Percentiles rank a stretch among this genome's conserved stretches.
These are phyloP conservation scores for Capsella rubella DNA, from an alignment of 441 rosid species.

Conservation along the genomic window DNA sequence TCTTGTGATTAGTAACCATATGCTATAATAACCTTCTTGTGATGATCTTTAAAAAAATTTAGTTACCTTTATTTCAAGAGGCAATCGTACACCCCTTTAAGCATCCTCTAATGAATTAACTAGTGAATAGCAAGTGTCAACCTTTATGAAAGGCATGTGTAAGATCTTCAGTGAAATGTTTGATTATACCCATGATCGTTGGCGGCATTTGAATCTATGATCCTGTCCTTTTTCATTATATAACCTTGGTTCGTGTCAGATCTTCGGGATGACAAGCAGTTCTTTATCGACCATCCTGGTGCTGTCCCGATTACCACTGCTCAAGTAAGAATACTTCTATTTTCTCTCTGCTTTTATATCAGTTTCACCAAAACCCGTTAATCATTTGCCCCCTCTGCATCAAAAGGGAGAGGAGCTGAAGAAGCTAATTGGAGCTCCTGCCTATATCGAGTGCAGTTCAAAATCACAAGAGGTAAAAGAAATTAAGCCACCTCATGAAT, in stretches of 20 bases:
- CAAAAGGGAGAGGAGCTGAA: conserved; percentile 77
- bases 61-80: conserved; percentile 13
- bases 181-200: background rate
- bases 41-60: background rate
- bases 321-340: conserved; percentile 53
- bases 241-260: conserved; percentile 51
- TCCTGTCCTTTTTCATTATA: background rate
- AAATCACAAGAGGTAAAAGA: conserved; percentile 70
- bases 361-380: background rate
- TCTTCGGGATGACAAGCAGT: conserved; percentile 83
- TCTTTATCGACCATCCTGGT: conserved; percentile 77
- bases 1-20: background rate
- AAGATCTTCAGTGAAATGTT: background rate
- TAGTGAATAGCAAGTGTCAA: background rate
- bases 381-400: conserved; percentile 5
- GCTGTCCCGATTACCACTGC: conserved; percentile 71
- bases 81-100: background rate
- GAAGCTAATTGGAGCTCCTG: conserved; percentile 71
- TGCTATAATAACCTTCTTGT: background rate
- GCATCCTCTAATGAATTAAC: background rate
- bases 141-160: conserved; percentile 9
- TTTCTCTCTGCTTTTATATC: background rate
- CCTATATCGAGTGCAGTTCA: conserved; percentile 79
- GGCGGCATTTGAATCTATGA: conserved; percentile 4
- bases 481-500: background rate